Base-by-base conservation (phyloP, 2,329 filamentous ascomycete genomes). In the Claviceps sp. region DNA sequence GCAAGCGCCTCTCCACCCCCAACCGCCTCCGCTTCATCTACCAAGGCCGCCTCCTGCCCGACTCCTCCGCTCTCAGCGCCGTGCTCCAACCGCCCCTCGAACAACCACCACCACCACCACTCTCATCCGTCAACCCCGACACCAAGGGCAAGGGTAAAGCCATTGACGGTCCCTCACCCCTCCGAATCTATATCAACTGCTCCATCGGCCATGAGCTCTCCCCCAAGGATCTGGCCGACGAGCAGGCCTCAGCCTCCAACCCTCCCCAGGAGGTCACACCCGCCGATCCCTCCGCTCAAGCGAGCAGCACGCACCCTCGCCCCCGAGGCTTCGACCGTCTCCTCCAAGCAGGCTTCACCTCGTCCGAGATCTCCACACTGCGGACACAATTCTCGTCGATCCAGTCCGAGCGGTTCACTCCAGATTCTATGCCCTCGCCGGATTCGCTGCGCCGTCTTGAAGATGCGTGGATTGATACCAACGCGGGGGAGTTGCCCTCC, bases 341-440 rank as follows among this genome's bases (percentile, higher is more conserved):
- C 2, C 77, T 95, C 0, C 72, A 78, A 4, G 79, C 89, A 0
- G 91, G 91, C 30, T 94, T 98, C 69, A 88, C 87, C 0, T 64
- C 82, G 0, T 78, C 85, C 2, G 93, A 98, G 67, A 84, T 98
- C 14, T 83, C 89, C 48, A 82, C 85, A 48, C 76, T 98, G 14
- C 81, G 93, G 20, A 81, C 89, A 22, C 91, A 97, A 66, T 98
- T 97, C 68, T 79, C 88, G 44, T 84, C 85, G 45, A 87, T 95
- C 56, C 87, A 95, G 62, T 80, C 85, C 34, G 79, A 85, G 57
- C 84, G 85, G 26, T 88, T 87, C 64, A 94, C 89, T 1, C 89
- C 89, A 0, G 90, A 95, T 64, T 87, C 86, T 0, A 88, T 95
- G 84, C 91, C 91, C 1, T 83, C 80, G 11, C 85, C 87, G 0